Percentiles rank a stretch among this genome's conserved stretches.
phyloP scores from a whole-genome alignment of 2,329 filamentous ascomycete genomes.

The Epichloe scottii region DNA sequence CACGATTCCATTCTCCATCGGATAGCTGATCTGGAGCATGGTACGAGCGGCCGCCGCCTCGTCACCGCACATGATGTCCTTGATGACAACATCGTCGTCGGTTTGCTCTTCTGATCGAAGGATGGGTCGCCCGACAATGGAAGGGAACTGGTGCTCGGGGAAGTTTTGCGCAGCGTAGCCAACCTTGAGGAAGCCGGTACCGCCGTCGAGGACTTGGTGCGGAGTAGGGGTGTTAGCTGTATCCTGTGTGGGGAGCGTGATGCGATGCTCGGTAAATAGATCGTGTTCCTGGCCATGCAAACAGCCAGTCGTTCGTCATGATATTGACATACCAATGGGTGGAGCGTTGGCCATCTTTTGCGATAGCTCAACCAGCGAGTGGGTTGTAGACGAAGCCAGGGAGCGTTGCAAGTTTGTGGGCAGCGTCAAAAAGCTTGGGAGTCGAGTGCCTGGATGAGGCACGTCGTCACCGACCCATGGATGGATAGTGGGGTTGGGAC shows the following conservation, averaged over 20 bases:
- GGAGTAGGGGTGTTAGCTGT: constrained; percentile 2
- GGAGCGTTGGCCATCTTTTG: constrained; percentile 37
- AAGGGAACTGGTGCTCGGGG: constrained; percentile 95
- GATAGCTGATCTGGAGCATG: constrained; percentile 97
- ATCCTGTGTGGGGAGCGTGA: neutral
- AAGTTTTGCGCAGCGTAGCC: constrained; percentile 99
- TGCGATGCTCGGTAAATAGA: neutral
- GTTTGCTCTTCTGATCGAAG: constrained; percentile 83
- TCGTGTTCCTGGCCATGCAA: neutral
- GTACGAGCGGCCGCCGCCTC: constrained; percentile 90
- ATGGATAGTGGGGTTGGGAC: constrained; percentile 17
- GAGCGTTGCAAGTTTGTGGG: constrained; percentile 6
- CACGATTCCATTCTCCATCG: constrained; percentile 99
- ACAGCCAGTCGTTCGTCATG: constrained; percentile 11
- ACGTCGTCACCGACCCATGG: constrained; percentile 6
- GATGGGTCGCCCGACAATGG: constrained; percentile 95
- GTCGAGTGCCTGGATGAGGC: neutral
- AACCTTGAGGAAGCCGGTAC: constrained; percentile 98
- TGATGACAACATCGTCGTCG: constrained; percentile 53
- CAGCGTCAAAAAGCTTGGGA: constrained; percentile 1
- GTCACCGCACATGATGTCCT: constrained; percentile 99
- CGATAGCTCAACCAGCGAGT: constrained; percentile 10
- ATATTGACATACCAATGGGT: constrained; percentile 37
- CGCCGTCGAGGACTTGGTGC: constrained; percentile 90
- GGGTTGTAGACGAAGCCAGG: neutral